Evolutionary conservation across 2,329 filamentous ascomycete species (phyloP), one percentile per base, ranked within the genome.

Genomic region (Thelonectria olida): DNA sequence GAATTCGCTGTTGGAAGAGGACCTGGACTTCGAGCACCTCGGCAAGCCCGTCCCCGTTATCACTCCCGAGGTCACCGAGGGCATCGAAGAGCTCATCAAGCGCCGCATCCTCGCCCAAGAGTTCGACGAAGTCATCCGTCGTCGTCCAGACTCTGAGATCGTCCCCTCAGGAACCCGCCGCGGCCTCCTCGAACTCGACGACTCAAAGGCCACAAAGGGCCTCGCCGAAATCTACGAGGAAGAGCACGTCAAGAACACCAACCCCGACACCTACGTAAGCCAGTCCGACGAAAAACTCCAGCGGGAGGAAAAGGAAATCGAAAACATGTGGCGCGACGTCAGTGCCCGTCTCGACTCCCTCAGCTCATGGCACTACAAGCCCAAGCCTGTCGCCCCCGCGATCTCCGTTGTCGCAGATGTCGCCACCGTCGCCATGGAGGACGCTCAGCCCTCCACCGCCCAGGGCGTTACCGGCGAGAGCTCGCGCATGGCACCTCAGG

Each of bases 1-100:
- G 54, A 98, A 99, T 80, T 97, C 95, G 1, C 85, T 99, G 2
- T 87, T 99, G 1, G 94, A 98, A 74, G 89, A 98, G 79, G 93
- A 98, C 71, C 85, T 99, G 23, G 95, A 98, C 67, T 99, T 98
- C 74, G 96, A 99, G 79, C 89, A 96, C 71, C 88, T 92, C 20
- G 96, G 96, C 73, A 99, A 98, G 76, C 95, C 96, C 1, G 91
- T 98, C 1, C 93, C 95, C 2, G 92, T 98, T 62, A 93, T 97
- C 75, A 98, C 96, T 0, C 90, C 92, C 41, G 94, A 97, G 76
- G 85, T 96, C 39, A 96, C 89, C 54, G 94, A 97, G 76, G 89
- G 90, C 70, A 96, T 99, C 58, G 96, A 99, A 78, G 90, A 92
- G 31, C 86, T 99, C 61, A 94, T 99, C 81, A 98, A 98, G 79